Evolutionary conservation across 257 asterid genomes (phyloP).

Genomic region (Ocimum tenuiflorum): DNA sequence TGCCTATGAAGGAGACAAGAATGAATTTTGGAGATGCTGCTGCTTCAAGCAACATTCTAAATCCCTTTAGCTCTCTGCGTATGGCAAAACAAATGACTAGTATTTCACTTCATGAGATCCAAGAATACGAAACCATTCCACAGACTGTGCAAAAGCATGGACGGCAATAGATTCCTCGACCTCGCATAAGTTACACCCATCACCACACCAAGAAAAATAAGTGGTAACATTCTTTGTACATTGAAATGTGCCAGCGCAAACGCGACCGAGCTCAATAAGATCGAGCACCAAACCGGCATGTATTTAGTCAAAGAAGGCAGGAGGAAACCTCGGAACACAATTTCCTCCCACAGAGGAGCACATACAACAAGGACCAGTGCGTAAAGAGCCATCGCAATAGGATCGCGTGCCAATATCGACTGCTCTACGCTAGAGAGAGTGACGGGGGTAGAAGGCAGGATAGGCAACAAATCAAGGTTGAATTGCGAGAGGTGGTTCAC

Average conservation of each 20-base stretch:
- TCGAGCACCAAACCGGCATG: conserved; percentile 94
- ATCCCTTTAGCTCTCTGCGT: too few relatives aligned
- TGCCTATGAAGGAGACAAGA: neutral
- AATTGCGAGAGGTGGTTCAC: conserved; percentile 83
- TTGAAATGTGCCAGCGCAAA: conserved; percentile 93
- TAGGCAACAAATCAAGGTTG: conserved; percentile 67
- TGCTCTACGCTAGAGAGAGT: conserved; percentile 85
- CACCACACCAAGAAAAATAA: conserved; percentile 84
- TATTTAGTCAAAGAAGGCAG: conserved; percentile 86
- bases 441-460: conserved; percentile 70
- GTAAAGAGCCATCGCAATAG: conserved; percentile 77
- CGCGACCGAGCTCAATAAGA: conserved; percentile 73
- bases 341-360: conserved; percentile 96
- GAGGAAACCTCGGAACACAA: conserved; percentile 85
- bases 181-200: conserved; percentile 83
- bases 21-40: neutral
- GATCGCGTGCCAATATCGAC: conserved; percentile 84
- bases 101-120: conserved; percentile 70
- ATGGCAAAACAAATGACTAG: neutral
- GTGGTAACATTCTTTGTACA: conserved; percentile 88
- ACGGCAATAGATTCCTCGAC: conserved; percentile 74
- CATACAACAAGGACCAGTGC: conserved; percentile 82
- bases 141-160: conserved; percentile 77
- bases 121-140: conserved; percentile 93
- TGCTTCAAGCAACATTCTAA: neutral